A percentile compares a stretch with the other conserved stretches of the same genome.
Evolutionary conservation across 495 filamentous ascomycete genomes (phyloP).

Genomic region (Lichenothelia convexa): DNA sequence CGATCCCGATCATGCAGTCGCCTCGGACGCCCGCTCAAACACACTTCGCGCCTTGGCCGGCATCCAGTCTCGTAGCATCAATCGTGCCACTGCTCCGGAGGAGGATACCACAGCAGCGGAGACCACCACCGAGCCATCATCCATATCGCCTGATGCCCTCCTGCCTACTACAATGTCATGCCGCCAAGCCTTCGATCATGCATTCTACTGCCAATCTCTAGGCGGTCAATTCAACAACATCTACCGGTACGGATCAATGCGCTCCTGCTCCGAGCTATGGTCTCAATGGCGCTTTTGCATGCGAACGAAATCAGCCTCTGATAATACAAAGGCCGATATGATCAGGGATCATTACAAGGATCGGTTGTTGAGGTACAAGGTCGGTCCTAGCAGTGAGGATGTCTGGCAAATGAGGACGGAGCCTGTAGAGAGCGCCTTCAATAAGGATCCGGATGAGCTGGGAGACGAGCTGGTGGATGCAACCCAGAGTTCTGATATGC

Average conservation of each 20-base stretch:
- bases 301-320: conserved; percentile 40
- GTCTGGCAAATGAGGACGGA: conserved; percentile 59
- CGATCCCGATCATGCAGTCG: no score
- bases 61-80: neutral
- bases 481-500: no score
- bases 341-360: conserved; percentile 54
- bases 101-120: neutral
- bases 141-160: conserved; percentile 32
- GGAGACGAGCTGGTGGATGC: no score
- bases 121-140: no score
- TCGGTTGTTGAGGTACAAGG: conserved; percentile 56
- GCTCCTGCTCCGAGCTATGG: conserved; percentile 64
- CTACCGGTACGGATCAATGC: conserved; percentile 65
- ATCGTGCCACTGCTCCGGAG: conserved; percentile 16
- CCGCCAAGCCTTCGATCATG: conserved; percentile 72
- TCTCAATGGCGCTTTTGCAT: conserved; percentile 92
- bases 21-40: no score
- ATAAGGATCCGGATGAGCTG: conserved; percentile 42
- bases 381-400: conserved; percentile 67
- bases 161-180: conserved; percentile 76
- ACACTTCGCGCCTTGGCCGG: no score
- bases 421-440: conserved; percentile 30
- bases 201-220: conserved; percentile 81
- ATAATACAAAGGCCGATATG: conserved; percentile 29
- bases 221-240: conserved; percentile 75